phyloP scores from a whole-genome alignment of 257 asterid species.

The Jacaranda copaia region DNA sequence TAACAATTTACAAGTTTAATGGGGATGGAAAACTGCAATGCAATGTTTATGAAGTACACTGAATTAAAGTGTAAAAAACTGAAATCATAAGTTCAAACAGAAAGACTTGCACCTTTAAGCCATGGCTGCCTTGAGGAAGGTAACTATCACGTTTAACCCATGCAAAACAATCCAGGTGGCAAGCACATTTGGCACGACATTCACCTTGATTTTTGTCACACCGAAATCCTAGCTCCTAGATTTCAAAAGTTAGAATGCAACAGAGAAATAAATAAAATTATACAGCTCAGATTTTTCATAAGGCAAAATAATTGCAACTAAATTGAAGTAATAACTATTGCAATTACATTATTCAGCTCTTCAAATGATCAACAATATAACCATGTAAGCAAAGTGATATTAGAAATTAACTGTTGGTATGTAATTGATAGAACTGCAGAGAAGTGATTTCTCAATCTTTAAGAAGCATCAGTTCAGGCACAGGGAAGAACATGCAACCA shows the following conservation, averaged over 20 bases:
- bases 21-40: slow-evolving; percentile 12
- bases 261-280: slow-evolving; percentile 1
- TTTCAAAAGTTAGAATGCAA: slow-evolving; percentile 34
- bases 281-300: slow-evolving; percentile 15
- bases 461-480: background rate
- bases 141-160: slow-evolving; percentile 99
- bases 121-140: slow-evolving; percentile 99
- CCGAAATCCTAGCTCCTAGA: slow-evolving; percentile 95
- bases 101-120: slow-evolving; percentile 74
- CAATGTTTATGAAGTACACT: background rate
- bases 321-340: slow-evolving; percentile 23
- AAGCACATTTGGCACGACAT: slow-evolving; percentile 97
- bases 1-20: background rate
- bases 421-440: slow-evolving; percentile 23
- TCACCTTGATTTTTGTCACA: slow-evolving; percentile 95
- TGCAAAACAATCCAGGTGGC: slow-evolving; percentile 98
- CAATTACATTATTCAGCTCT: slow-evolving; percentile 25
- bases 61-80: slow-evolving; percentile 10
- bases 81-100: slow-evolving; percentile 34
- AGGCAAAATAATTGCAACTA: slow-evolving; percentile 13
- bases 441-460: slow-evolving; percentile 16
- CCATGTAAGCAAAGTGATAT: slow-evolving; percentile 16
- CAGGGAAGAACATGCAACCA: slow-evolving; percentile 20
- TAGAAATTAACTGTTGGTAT: slow-evolving; percentile 18
- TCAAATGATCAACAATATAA: slow-evolving; percentile 18